Percentiles rank a stretch among this genome's conserved stretches.
Evolutionary conservation across 257 asterid species (phyloP).

Genomic region (Jacaranda mimosifolia): DNA sequence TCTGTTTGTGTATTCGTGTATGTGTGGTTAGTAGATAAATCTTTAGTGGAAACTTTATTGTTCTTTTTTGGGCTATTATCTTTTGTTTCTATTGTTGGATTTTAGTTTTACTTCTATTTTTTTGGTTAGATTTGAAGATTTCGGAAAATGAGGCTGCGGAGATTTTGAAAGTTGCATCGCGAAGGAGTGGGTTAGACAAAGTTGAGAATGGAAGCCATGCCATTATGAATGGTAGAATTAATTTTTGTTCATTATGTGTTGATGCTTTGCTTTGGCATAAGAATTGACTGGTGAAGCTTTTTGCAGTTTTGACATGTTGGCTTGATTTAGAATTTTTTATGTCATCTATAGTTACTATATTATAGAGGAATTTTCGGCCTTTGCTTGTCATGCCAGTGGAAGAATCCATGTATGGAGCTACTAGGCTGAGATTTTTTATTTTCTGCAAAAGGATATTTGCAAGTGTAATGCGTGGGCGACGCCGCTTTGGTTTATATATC

Average conservation of each 20-base stretch:
- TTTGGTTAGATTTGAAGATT: constrained; percentile 64
- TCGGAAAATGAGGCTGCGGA: constrained; percentile 70
- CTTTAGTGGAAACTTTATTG: neutral
- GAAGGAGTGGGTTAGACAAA: constrained; percentile 58
- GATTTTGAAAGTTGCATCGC: constrained; percentile 66
- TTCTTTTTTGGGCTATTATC: neutral
- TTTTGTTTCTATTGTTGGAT: neutral
- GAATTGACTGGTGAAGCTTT: constrained; percentile 23
- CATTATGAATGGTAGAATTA: constrained; percentile 64
- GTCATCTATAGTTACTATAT: neutral
- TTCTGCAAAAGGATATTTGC: neutral
- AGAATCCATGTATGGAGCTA: constrained; percentile 8
- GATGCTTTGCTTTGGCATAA: neutral
- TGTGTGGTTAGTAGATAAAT: neutral
- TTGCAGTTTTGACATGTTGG: neutral
- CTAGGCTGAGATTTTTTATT: constrained; percentile 10
- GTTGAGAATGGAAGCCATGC: constrained; percentile 51
- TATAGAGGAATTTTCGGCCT: neutral
- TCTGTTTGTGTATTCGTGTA: neutral
- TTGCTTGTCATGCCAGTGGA: neutral
- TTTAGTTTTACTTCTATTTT: neutral
- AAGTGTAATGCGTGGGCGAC: neutral
- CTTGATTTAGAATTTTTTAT: neutral
- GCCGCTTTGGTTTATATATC: too few species aligned
- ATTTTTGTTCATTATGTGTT: neutral